Conservation (phyloP, 139 green algal genomes). For the Gonium pectorale region DNA sequence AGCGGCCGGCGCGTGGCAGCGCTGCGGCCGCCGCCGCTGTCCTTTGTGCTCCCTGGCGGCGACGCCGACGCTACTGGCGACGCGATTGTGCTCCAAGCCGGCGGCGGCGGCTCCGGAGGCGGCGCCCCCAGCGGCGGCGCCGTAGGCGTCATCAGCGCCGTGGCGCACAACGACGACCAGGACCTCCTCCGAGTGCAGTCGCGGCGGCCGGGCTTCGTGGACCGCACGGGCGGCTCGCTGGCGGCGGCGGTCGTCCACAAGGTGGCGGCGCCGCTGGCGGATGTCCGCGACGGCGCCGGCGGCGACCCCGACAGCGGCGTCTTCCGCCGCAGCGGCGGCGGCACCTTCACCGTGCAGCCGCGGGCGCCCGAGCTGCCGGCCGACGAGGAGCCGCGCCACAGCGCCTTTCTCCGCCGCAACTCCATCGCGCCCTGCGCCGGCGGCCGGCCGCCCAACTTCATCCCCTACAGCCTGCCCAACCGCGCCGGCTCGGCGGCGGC, state of each 20-base stretch:
- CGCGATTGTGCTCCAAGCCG: background rate
- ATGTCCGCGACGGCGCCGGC: background rate
- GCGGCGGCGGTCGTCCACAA: background rate
- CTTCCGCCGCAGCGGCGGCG: background rate
- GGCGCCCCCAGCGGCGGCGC: background rate
- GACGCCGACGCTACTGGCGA: background rate
- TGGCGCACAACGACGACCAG: background rate
- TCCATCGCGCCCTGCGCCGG: background rate
- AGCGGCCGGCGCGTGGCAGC: background rate
- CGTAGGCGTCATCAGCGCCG: background rate
- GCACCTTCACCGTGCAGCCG: background rate
- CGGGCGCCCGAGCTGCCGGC: background rate
- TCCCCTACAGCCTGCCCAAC: background rate
- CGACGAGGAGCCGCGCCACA: background rate
- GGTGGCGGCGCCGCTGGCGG: background rate
- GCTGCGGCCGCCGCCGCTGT: background rate
- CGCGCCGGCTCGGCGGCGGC: background rate
- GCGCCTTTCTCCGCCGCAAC: background rate
- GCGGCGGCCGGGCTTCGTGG: slow-evolving; percentile 6
- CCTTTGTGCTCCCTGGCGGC: background rate
- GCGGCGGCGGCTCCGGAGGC: no score
- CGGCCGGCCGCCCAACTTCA: background rate
- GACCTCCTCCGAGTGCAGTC: slow-evolving; percentile 23
- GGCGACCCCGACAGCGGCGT: background rate
- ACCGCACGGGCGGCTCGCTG: background rate